Evolutionary conservation across 805 yeast species (phyloP), one percentile per base, ranked within the genome.

Genomic region (Suhomyces pyralidae): DNA sequence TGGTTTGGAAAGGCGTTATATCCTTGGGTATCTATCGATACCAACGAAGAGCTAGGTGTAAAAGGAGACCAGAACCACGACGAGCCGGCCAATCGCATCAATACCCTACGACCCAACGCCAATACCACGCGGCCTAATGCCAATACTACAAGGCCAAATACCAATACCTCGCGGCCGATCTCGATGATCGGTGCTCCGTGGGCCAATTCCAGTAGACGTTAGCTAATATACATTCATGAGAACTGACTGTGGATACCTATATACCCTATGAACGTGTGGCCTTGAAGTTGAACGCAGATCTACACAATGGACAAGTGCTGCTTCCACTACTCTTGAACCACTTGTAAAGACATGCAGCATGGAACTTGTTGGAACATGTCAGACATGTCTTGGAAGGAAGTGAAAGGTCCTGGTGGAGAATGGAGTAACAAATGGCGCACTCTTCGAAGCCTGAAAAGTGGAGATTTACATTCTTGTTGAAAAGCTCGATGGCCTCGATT

Each of bases 301-400:
- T 86, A 73, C 99, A 94, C 64, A 94, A 75, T 40, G 99, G 99
- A 74, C 99, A 94, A 2, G 97, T 87, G 58, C 90, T 88, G 51
- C 89, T 81, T 40, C 94, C 96, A 12, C 96, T 88, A 59, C 96
- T 91, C 74, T 90, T 89, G 73, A 94, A 94, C 99, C 99, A 94
- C 67, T 92, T 89, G 77, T 90, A 92, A 43, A 94, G 75, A 77
- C 99, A 94, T 3, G 94, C 97, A 7, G 97, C 85, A 68, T 94
- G 99, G 77, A 92, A 94, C 66, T 88, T 90, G 76, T 94, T 93
- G 63, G 83, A 83, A 78, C 99, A 94, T 0, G 97, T 91, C 14
- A 86, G 77, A 71, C 99, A 94, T 2, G 80, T 80, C 70, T 90
- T 92, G 48, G 90, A 83, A 6, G 99, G 99, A 53, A 94, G 78